Percentiles rank a stretch among this genome's conserved stretches.
Conservation (phyloP, 2,329 filamentous ascomycete species). For the Coniochaeta sp. region DNA sequence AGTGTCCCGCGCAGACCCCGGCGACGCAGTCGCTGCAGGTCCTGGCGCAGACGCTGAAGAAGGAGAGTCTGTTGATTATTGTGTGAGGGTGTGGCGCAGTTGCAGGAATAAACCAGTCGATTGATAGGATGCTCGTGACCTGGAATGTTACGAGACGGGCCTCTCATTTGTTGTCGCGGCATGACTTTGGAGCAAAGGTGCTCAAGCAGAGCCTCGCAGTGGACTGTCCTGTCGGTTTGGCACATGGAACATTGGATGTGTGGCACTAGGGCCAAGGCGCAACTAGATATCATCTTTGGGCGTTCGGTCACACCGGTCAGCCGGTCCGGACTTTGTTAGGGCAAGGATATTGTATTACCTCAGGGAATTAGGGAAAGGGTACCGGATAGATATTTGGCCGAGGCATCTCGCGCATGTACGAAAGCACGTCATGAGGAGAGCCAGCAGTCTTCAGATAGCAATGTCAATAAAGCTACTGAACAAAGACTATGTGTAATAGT, state of each 20-base stretch:
- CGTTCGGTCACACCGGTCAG: not conserved
- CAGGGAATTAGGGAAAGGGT: not conserved
- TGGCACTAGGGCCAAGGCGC: not conserved
- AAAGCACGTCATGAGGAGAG: not conserved
- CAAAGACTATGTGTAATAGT: not conserved
- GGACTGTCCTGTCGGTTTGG: too few relatives aligned
- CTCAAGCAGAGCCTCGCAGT: too few relatives aligned
- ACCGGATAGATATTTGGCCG: not conserved
- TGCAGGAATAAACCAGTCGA: too few relatives aligned
- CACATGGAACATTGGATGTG: not conserved
- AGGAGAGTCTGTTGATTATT: conserved; percentile 42
- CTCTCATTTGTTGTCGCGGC: too few relatives aligned
- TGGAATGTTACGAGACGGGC: too few relatives aligned
- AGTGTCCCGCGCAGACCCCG: conserved; percentile 37
- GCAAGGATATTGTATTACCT: not conserved
- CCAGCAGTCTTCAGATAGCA: not conserved
- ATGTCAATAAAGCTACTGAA: not conserved
- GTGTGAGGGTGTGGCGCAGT: too few relatives aligned
- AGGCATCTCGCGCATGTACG: not conserved
- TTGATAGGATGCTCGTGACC: too few relatives aligned
- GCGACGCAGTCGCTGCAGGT: conserved; percentile 46
- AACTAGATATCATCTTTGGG: not conserved
- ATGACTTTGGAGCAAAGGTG: too few relatives aligned
- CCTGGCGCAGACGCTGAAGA: conserved; percentile 44
- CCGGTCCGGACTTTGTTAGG: not conserved